phyloP scores from a whole-genome alignment of 148 eudicot genomes.

The Amaranthus cruentus region DNA sequence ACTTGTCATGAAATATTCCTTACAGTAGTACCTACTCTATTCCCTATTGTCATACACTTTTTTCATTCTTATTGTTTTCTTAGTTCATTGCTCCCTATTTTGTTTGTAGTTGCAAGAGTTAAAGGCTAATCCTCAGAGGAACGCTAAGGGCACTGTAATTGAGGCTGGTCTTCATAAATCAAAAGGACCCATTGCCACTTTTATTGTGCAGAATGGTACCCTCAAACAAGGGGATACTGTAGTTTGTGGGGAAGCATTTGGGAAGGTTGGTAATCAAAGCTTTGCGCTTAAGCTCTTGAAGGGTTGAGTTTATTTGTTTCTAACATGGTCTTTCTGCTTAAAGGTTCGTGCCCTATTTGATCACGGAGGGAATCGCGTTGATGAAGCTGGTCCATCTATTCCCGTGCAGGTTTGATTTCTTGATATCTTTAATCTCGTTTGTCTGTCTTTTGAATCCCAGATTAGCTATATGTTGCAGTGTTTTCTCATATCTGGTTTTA shows the following conservation, averaged over 20 bases:
- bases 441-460: neutral
- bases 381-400: conserved; percentile 93
- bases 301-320: conserved; percentile 4
- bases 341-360: conserved; percentile 92
- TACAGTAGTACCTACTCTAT: neutral
- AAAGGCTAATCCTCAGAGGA: conserved; percentile 93
- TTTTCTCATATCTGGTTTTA: neutral
- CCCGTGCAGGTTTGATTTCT: conserved; percentile 73
- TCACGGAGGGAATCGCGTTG: conserved; percentile 69
- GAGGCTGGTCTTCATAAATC: conserved; percentile 98
- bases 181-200: conserved; percentile 85
- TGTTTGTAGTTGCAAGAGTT: conserved; percentile 74
- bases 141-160: conserved; percentile 85
- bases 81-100: conserved; percentile 1
- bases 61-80: conserved; percentile 8
- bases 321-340: conserved; percentile 12
- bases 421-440: neutral
- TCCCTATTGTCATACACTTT: conserved; percentile 2
- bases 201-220: conserved; percentile 98
- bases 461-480: neutral
- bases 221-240: conserved; percentile 76
- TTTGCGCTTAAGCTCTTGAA: conserved; percentile 1
- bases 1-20: neutral
- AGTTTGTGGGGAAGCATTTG: conserved; percentile 92
- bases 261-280: conserved; percentile 60